Evolutionary conservation across 768 basidiomycete genomes (phyloP), one percentile per base, ranked within the genome.

Genomic region (Trametes sanguinea): DNA sequence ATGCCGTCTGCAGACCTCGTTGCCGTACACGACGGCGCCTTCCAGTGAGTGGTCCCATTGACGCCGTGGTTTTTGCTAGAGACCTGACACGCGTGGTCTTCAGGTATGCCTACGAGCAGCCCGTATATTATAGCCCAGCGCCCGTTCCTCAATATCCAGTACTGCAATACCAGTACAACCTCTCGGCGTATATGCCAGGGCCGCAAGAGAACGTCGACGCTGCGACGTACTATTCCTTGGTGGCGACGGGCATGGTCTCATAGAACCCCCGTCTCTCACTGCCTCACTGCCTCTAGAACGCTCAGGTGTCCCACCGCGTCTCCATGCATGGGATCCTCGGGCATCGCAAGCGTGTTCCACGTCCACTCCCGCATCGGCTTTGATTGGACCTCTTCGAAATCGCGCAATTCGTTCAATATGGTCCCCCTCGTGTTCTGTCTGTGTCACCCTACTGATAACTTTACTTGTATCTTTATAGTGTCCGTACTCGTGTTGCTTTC

Each of bases 391-490:
- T n/a, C 32, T 43, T 43, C 33, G 22, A 22, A 22, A 37, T 37
- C 9, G 51, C 30, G 27, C 17, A 54, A 39, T 11, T 22, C 9
- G 7, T n/a, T 14, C 9, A 43, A n/a, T 16, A 16, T n/a, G 13
- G 42, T n/a, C 42, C 14, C 42, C 42, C n/a, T 43, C 42, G 14
- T n/a, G n/a, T 43, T 17, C 10, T 43, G 39, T 43, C 22, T 11
- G 37, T 42, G 37, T 40, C 6, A 39, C 53, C 16, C 9, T 43
- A 37, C 13, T 44, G 5, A 27, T 55, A 44, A 14, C 35, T 27
- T 51, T 59, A 44, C 57, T 27, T 59, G 57, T 59, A 59, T 59
- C 57, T 50, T 59, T 59, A 59, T 59, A 59, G 51, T 51, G 30
- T 39, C 57, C 42, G 40, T 42, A 43, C 16, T 45, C 33, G n/a